Conservation (phyloP, 345 rosid genomes). For the Arabis alpina region DNA sequence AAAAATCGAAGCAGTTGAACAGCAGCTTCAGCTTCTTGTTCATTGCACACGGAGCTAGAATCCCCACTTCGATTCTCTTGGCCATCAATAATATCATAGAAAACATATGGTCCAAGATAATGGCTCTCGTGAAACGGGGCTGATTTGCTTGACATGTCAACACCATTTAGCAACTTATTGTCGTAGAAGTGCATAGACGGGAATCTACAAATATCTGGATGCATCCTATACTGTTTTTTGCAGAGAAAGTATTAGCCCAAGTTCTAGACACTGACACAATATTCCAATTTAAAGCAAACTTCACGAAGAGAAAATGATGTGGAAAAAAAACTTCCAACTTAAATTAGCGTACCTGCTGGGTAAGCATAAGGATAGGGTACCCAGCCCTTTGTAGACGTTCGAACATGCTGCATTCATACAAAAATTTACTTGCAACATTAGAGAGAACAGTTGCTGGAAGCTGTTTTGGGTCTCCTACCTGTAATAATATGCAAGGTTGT, state of each 20-base stretch:
- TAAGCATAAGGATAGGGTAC: conserved; percentile 90
- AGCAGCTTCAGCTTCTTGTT: conserved; percentile 89
- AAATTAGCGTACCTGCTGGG: conserved; percentile 68
- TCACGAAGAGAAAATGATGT: conserved; percentile 1
- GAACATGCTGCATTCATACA: conserved; percentile 95
- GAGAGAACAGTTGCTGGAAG: conserved; percentile 99
- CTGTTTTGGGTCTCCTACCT: conserved; percentile 99
- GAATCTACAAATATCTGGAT: conserved; percentile 90
- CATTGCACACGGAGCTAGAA: conserved; percentile 78
- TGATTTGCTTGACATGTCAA: conserved; percentile 62
- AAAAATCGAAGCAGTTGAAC: conserved; percentile 75
- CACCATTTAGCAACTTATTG: conserved; percentile 81
- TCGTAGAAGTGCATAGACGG: conserved; percentile 94
- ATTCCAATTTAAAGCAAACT: neutral
- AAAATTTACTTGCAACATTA: conserved; percentile 83
- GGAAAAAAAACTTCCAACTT: neutral
- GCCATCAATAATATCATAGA: conserved; percentile 84
- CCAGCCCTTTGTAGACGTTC: conserved; percentile 98
- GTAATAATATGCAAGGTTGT: conserved; percentile 19
- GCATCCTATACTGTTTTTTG: conserved; percentile 93
- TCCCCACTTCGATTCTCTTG: conserved; percentile 73
- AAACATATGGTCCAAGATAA: conserved; percentile 81
- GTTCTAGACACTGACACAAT: conserved; percentile 11
- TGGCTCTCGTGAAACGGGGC: conserved; percentile 71
- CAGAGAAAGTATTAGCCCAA: conserved; percentile 36